Conservation (phyloP, 352 stramenopile genomes). For the Globisporangium radiosum region DNA sequence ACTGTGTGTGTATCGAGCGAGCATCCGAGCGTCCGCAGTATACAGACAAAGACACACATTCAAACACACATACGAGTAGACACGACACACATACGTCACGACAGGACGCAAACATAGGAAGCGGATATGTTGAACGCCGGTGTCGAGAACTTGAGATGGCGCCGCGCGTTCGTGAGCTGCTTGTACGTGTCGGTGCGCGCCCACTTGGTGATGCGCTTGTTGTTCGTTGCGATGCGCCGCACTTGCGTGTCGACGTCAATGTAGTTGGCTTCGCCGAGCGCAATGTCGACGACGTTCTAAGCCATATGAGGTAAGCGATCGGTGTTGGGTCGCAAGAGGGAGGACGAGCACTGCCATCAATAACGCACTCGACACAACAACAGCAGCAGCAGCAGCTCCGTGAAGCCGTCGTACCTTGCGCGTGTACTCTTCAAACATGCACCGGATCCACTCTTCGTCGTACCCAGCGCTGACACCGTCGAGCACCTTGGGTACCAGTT, state of each 20-base stretch:
- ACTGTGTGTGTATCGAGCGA: too few relatives aligned
- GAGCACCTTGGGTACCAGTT: conserved; percentile 36
- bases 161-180: conserved; percentile 51
- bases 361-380: not conserved
- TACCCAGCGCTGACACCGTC: conserved; percentile 74
- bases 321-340: too few relatives aligned
- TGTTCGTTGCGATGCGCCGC: conserved; percentile 75
- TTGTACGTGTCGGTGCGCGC: conserved; percentile 85
- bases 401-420: conserved; percentile 30
- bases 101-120: conserved; percentile 35
- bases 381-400: too few relatives aligned
- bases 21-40: not conserved
- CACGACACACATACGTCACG: conserved; percentile 9
- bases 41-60: too few relatives aligned
- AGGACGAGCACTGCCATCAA: not conserved
- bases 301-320: not conserved
- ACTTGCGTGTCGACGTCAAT: conserved; percentile 63
- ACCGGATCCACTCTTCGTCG: conserved; percentile 82
- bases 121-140: conserved; percentile 86
- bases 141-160: conserved; percentile 36
- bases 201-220: conserved; percentile 86
- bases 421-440: conserved; percentile 87
- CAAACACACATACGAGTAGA: too few relatives aligned
- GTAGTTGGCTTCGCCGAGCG: conserved; percentile 70
- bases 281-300: conserved; percentile 76